phyloP scores from a whole-genome alignment of 768 basidiomycete genomes.

The Amanita jacksonii region DNA sequence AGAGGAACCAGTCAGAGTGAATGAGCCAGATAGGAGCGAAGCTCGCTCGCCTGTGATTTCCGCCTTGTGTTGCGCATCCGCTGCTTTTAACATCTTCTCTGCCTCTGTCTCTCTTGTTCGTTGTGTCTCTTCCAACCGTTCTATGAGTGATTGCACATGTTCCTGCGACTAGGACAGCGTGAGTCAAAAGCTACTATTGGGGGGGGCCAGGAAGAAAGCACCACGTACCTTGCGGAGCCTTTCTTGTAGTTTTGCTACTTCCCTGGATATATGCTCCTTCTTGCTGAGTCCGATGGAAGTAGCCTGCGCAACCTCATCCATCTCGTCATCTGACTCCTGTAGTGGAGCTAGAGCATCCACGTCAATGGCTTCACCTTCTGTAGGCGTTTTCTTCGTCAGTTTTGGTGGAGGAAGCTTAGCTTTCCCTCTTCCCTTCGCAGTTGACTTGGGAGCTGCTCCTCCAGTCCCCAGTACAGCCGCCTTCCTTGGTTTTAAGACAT shows the following conservation, averaged over 20 bases:
- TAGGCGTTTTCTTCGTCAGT: conserved; percentile 5
- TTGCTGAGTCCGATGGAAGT: conserved; percentile 7
- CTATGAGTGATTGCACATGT: conserved; percentile 37
- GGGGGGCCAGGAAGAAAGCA: background rate
- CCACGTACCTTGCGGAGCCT: conserved; percentile 5
- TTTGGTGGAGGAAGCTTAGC: conserved; percentile 17
- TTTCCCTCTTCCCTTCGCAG: conserved; percentile 24
- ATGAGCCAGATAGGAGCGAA: background rate
- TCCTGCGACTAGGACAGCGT: conserved; percentile 24
- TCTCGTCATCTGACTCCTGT: conserved; percentile 15
- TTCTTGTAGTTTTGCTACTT: conserved; percentile 4
- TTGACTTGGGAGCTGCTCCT: no score
- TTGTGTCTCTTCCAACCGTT: conserved; percentile 51
- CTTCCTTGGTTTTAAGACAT: conserved; percentile 1
- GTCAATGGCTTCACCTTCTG: conserved; percentile 14
- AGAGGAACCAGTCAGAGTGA: background rate
- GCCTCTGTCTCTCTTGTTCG: conserved; percentile 55
- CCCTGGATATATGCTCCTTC: conserved; percentile 7
- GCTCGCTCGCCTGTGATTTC: conserved; percentile 44
- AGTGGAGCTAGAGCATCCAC: conserved; percentile 14
- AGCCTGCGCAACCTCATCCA: conserved; percentile 11
- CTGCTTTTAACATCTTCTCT: conserved; percentile 42
- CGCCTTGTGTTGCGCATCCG: conserved; percentile 41
- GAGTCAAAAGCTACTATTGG: background rate
- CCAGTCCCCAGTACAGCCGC: conserved; percentile 15